These are phyloP conservation scores for Mycocentrospora acerina DNA, from an alignment of 2,329 filamentous ascomycete species.

Conservation along the genomic window DNA sequence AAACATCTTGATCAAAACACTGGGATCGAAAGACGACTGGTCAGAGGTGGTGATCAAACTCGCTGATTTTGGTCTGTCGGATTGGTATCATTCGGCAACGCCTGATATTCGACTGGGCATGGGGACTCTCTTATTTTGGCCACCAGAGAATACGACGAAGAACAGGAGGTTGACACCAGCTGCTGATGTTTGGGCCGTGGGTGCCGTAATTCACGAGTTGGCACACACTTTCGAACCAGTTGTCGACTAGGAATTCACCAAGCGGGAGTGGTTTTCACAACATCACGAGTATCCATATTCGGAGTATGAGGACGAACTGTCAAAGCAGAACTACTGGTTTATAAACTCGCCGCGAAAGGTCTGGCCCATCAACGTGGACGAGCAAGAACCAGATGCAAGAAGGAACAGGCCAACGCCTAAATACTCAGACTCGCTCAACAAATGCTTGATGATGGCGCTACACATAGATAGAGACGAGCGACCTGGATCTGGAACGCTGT, in stretches of 20 bases:
- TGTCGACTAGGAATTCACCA: slow-evolving; percentile 5
- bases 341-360: slow-evolving; percentile 9
- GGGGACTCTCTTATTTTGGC: slow-evolving; percentile 18
- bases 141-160: slow-evolving; percentile 24
- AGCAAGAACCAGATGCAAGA: not conserved
- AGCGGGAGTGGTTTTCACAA: slow-evolving; percentile 1
- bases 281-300: slow-evolving; percentile 1
- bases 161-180: slow-evolving; percentile 7
- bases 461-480: slow-evolving; percentile 8
- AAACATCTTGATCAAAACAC: slow-evolving; percentile 70
- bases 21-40: slow-evolving; percentile 11
- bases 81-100: slow-evolving; percentile 52
- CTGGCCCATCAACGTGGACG: slow-evolving; percentile 14
- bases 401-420: slow-evolving; percentile 11
- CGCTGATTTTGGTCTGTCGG: slow-evolving; percentile 67
- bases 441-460: slow-evolving; percentile 15
- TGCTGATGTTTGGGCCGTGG: slow-evolving; percentile 30
- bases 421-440: slow-evolving; percentile 19
- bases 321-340: slow-evolving; percentile 10
- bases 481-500: slow-evolving; percentile 5
- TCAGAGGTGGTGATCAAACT: slow-evolving; percentile 58
- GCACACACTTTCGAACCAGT: slow-evolving; percentile 18
- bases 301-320: not conserved
- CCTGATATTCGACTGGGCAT: slow-evolving; percentile 1
- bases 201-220: slow-evolving; percentile 25